Evolutionary conservation across 208 protist species (phyloP).

Genomic region (Acanthamoeba lugdunensis): DNA sequence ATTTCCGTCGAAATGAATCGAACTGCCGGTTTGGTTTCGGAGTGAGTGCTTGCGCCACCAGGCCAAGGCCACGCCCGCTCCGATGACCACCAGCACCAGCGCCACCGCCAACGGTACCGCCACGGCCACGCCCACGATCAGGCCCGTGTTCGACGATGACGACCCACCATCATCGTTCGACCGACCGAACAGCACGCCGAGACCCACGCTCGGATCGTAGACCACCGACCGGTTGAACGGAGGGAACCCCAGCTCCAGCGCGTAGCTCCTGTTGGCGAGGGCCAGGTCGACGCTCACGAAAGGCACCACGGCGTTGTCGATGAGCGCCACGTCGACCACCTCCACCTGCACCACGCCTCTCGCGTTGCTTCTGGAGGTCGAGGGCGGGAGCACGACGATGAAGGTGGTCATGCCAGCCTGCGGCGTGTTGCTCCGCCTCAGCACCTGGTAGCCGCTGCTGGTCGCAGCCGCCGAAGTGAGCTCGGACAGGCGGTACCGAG

Average conservation of each 20-base stretch:
- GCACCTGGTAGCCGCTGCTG: too few species aligned
- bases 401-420: background rate
- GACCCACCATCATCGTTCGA: background rate
- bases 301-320: background rate
- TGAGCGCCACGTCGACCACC: background rate
- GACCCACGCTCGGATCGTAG: background rate
- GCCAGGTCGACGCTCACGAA: background rate
- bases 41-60: background rate
- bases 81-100: background rate
- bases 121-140: conserved; percentile 23
- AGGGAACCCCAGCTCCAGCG: background rate
- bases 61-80: background rate
- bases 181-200: background rate
- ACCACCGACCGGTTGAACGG: background rate
- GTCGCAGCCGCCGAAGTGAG: too few species aligned
- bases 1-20: too few species aligned
- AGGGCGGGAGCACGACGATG: background rate
- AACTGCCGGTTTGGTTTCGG: too few species aligned
- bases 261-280: background rate
- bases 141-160: background rate
- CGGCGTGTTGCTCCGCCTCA: background rate
- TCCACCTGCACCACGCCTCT: background rate
- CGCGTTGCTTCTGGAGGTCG: too few species aligned
- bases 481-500: too few species aligned
- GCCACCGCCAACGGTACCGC: background rate